Percentiles rank a stretch among this genome's conserved stretches.
These are phyloP conservation scores for Sinapis alba DNA, from an alignment of 441 rosid genomes.

Conservation along the genomic window DNA sequence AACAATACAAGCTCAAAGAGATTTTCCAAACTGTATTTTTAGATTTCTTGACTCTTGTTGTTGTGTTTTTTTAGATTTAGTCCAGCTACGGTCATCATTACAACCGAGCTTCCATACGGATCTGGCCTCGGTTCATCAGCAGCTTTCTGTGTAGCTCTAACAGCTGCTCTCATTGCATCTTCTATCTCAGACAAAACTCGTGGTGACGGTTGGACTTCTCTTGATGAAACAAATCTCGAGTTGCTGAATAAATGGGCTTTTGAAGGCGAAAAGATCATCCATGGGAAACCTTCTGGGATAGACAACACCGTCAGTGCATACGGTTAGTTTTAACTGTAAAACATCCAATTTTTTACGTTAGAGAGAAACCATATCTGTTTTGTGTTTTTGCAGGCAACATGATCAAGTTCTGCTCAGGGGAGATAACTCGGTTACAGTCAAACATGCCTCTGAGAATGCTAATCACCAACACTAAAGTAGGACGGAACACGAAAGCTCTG, in stretches of 20 bases:
- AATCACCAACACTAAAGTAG: slow-evolving; percentile 89
- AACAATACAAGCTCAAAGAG: background rate
- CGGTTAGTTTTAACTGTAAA: slow-evolving; percentile 62
- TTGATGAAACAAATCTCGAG: slow-evolving; percentile 59
- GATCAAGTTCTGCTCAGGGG: slow-evolving; percentile 88
- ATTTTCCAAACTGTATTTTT: background rate
- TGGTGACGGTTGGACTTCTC: slow-evolving; percentile 56
- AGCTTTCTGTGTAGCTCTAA: slow-evolving; percentile 73
- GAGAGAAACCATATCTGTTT: background rate
- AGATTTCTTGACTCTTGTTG: slow-evolving; percentile 1
- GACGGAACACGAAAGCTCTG: slow-evolving; percentile 87
- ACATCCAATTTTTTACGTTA: background rate
- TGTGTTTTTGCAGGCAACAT: slow-evolving; percentile 62
- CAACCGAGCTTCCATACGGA: slow-evolving; percentile 87
- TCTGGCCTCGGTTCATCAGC: slow-evolving; percentile 97
- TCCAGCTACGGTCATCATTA: slow-evolving; percentile 69
- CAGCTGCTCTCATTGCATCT: slow-evolving; percentile 68
- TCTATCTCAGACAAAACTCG: slow-evolving; percentile 46
- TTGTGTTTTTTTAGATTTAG: slow-evolving; percentile 52
- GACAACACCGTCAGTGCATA: slow-evolving; percentile 95
- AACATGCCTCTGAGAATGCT: slow-evolving; percentile 77
- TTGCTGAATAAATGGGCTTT: slow-evolving; percentile 91
- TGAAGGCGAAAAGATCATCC: slow-evolving; percentile 93
- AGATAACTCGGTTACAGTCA: slow-evolving; percentile 59
- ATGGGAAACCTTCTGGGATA: slow-evolving; percentile 94